These are phyloP conservation scores for Fusarium sterilihyphosum DNA, from an alignment of 2,329 filamentous ascomycete genomes.

Conservation along the genomic window DNA sequence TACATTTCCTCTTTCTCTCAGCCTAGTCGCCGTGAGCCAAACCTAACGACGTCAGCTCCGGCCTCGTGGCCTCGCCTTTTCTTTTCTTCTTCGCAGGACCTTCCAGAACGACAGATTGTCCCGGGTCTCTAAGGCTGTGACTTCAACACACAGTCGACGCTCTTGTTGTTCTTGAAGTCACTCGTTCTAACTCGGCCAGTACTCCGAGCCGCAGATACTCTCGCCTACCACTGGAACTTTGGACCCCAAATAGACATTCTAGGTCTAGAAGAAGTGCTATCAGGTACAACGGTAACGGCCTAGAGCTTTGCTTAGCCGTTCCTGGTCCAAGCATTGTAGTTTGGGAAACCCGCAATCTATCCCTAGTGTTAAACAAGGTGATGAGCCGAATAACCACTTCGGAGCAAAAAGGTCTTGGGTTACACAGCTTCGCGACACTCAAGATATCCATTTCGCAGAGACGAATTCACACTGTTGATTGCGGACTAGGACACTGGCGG, in stretches of 20 bases:
- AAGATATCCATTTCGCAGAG: constrained; percentile 29
- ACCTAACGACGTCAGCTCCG: constrained; percentile 42
- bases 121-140: constrained; percentile 16
- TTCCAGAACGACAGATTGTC: constrained; percentile 33
- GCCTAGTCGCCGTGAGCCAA: constrained; percentile 38
- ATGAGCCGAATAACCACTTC: constrained; percentile 32
- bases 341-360: constrained; percentile 29
- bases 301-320: constrained; percentile 15
- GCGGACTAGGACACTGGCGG: constrained; percentile 23
- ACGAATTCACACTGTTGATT: constrained; percentile 27
- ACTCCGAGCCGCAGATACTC: constrained; percentile 9
- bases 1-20: constrained; percentile 42
- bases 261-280: neutral
- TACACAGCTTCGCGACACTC: constrained; percentile 35
- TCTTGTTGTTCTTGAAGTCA: constrained; percentile 10
- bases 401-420: constrained; percentile 33
- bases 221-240: neutral
- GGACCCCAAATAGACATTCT: constrained; percentile 6
- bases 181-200: constrained; percentile 25
- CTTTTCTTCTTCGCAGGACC: constrained; percentile 34
- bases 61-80: constrained; percentile 43
- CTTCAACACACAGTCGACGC: constrained; percentile 9
- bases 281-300: constrained; percentile 13
- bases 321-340: constrained; percentile 24
- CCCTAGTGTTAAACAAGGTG: constrained; percentile 32